phyloP scores from a whole-genome alignment of 2,329 filamentous ascomycete genomes.

The Phialocephala subalpina region DNA sequence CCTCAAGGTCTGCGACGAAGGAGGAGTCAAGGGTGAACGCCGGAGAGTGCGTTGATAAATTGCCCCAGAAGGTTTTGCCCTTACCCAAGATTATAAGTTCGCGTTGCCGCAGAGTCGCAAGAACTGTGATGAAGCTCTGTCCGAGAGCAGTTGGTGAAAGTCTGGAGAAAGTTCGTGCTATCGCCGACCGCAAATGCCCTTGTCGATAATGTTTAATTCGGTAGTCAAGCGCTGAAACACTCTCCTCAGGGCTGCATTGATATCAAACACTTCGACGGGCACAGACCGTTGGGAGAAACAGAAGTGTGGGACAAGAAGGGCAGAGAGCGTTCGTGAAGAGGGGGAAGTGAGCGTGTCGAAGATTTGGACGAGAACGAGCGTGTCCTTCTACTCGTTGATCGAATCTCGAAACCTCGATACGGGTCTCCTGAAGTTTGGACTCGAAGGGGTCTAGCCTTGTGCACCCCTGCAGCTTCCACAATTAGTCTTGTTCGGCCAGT shows the following conservation, averaged over 20 bases:
- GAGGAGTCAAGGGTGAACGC: conserved; percentile 20
- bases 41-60: conserved; percentile 11
- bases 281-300: conserved; percentile 21
- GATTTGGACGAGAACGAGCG: background rate
- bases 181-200: conserved; percentile 31
- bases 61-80: conserved; percentile 18
- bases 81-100: conserved; percentile 30
- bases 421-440: conserved; percentile 2
- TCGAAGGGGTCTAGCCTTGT: background rate
- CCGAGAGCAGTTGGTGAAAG: conserved; percentile 15
- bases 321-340: background rate
- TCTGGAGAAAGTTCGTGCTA: conserved; percentile 32
- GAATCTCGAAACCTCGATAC: conserved; percentile 6
- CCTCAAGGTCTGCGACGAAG: conserved; percentile 34
- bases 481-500: background rate
- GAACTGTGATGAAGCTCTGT: background rate
- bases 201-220: conserved; percentile 27
- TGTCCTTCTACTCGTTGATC: conserved; percentile 1
- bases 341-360: conserved; percentile 6
- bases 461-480: background rate
- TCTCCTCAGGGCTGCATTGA: conserved; percentile 23
- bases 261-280: conserved; percentile 31
- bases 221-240: conserved; percentile 35
- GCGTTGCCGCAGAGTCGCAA: background rate
- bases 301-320: background rate